These are phyloP conservation scores for Adiantum capillusveneris DNA, from an alignment of 75 land plant genomes.

Conservation along the genomic window DNA sequence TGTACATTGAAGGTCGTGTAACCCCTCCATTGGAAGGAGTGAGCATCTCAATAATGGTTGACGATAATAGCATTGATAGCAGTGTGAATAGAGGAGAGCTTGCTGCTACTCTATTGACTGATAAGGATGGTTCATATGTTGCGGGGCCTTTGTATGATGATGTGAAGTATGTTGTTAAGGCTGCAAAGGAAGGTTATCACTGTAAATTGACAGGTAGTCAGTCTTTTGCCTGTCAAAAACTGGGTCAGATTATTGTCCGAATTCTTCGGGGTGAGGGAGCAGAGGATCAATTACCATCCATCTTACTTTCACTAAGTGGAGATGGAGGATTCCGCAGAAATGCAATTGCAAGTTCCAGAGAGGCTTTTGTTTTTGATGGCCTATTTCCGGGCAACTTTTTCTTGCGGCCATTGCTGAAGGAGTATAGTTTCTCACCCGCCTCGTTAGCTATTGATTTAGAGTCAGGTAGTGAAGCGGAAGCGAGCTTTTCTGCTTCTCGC, in stretches of 20 bases:
- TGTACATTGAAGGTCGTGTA: slow-evolving; percentile 66
- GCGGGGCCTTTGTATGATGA: slow-evolving; percentile 94
- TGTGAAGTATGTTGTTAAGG: slow-evolving; percentile 53
- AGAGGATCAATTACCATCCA: slow-evolving; percentile 65
- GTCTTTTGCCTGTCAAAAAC: slow-evolving; percentile 86
- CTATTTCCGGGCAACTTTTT: slow-evolving; percentile 94
- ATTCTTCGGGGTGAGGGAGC: slow-evolving; percentile 50
- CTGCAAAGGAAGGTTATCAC: slow-evolving; percentile 73
- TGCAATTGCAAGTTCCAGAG: slow-evolving; percentile 60
- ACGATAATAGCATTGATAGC: slow-evolving; percentile 32
- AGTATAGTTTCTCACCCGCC: slow-evolving; percentile 84
- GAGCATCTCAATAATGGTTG: slow-evolving; percentile 49
- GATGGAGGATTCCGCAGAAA: slow-evolving; percentile 95
- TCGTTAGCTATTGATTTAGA: slow-evolving; percentile 81
- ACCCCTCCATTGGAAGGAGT: slow-evolving; percentile 67
- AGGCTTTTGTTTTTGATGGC: slow-evolving; percentile 47
- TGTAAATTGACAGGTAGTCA: slow-evolving; percentile 44
- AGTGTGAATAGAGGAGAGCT: slow-evolving; percentile 54
- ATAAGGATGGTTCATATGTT: slow-evolving; percentile 47
- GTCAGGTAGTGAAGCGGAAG: slow-evolving; percentile 71
- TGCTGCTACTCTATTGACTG: slow-evolving; percentile 51
- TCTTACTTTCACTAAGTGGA: slow-evolving; percentile 90
- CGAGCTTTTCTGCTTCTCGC: slow-evolving; percentile 64
- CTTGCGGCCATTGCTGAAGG: slow-evolving; percentile 91
- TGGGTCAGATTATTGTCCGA: slow-evolving; percentile 65